Conservation (phyloP, 2,329 filamentous ascomycete species). For the Alternaria consortialis region DNA sequence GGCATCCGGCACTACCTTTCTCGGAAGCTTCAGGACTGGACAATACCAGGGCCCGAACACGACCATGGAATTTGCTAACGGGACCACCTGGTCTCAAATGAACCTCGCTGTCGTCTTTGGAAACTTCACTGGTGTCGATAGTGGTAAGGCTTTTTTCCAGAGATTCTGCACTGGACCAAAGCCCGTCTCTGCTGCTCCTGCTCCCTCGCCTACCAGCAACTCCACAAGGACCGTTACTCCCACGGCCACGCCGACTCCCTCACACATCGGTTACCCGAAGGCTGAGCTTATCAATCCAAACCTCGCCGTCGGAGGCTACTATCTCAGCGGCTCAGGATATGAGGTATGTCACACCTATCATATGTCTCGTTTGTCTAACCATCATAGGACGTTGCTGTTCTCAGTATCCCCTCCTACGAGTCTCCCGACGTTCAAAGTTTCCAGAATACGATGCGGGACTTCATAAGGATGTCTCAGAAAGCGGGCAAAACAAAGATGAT, state of each 20-base stretch:
- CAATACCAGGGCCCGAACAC: slow-evolving; percentile 47
- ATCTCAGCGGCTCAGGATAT: slow-evolving; percentile 52
- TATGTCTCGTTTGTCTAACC: slow-evolving; percentile 45
- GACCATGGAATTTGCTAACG: slow-evolving; percentile 49
- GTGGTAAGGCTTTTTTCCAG: slow-evolving; percentile 53
- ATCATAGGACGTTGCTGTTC: slow-evolving; percentile 56
- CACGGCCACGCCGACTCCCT: slow-evolving; percentile 34
- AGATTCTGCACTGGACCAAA: slow-evolving; percentile 49
- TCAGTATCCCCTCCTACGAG: slow-evolving; percentile 56
- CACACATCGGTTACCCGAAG: slow-evolving; percentile 51
- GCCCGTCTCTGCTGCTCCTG: slow-evolving; percentile 21
- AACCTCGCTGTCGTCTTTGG: slow-evolving; percentile 44
- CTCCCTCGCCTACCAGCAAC: slow-evolving; percentile 21
- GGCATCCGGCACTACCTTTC: slow-evolving; percentile 37
- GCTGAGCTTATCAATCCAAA: slow-evolving; percentile 48
- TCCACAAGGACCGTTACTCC: slow-evolving; percentile 24
- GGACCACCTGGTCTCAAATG: slow-evolving; percentile 40
- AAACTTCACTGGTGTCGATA: slow-evolving; percentile 49
- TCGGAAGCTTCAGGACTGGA: slow-evolving; percentile 43
- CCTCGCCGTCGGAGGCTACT: slow-evolving; percentile 57
- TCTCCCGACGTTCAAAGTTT: slow-evolving; percentile 46
- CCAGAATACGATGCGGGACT: slow-evolving; percentile 52
- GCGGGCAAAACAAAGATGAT: slow-evolving; percentile 68
- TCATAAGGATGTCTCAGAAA: slow-evolving; percentile 58
- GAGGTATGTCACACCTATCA: slow-evolving; percentile 40